Conservation (phyloP, 768 basidiomycete species). For the Lactarius hatsudake region DNA sequence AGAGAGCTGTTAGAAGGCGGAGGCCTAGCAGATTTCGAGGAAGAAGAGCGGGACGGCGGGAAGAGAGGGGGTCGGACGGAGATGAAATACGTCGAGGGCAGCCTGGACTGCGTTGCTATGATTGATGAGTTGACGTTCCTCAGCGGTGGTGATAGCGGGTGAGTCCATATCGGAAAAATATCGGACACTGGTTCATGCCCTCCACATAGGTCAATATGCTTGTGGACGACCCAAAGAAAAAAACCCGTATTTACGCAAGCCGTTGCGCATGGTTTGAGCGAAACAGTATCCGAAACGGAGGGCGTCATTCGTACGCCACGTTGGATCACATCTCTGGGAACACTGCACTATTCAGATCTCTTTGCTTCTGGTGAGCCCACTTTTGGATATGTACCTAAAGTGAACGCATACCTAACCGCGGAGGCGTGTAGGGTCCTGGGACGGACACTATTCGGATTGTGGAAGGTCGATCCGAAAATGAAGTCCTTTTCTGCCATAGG, state of each 20-base stretch:
- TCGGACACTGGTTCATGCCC: neutral
- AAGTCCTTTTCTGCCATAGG: slow-evolving; percentile 72
- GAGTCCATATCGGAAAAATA: slow-evolving; percentile 35
- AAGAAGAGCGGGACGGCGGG: slow-evolving; percentile 40
- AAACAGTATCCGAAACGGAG: slow-evolving; percentile 67
- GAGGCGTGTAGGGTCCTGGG: slow-evolving; percentile 77
- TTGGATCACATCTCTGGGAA: slow-evolving; percentile 86
- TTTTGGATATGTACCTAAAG: neutral
- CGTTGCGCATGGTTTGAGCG: slow-evolving; percentile 84
- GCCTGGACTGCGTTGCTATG: slow-evolving; percentile 90
- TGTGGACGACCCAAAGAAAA: slow-evolving; percentile 92
- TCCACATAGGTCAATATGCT: slow-evolving; percentile 69
- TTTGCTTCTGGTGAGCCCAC: slow-evolving; percentile 75
- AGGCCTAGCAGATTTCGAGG: slow-evolving; percentile 57
- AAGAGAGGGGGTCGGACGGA: slow-evolving; percentile 38
- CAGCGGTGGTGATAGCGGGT: slow-evolving; percentile 97
- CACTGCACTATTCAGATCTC: slow-evolving; percentile 84
- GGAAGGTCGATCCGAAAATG: slow-evolving; percentile 81
- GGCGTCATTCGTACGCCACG: slow-evolving; percentile 74
- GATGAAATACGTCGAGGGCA: slow-evolving; percentile 76
- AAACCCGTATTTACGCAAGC: slow-evolving; percentile 88
- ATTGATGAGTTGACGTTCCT: slow-evolving; percentile 92
- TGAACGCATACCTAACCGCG: neutral
- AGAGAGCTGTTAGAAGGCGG: slow-evolving; percentile 81
- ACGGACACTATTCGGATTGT: slow-evolving; percentile 84